Evolutionary conservation across 2,329 filamentous ascomycete genomes (phyloP), one percentile per base, ranked within the genome.

Genomic region (Colletotrichum cordylinicola): DNA sequence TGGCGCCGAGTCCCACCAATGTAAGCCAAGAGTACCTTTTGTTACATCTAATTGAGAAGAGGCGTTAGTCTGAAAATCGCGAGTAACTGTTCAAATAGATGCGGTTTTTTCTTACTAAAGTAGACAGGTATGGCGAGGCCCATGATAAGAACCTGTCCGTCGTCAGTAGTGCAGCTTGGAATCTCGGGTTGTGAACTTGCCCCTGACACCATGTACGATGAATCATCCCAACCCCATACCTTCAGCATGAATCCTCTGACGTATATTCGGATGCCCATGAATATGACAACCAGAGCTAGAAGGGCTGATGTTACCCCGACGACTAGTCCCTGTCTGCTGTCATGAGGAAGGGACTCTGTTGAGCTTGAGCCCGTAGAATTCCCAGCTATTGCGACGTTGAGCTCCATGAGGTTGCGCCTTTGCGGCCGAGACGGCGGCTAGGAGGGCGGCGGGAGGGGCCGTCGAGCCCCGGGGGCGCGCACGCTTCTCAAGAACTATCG

Each of bases 151-250:
- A 33, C 1, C 39, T 66, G 10, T 2, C 13, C 6, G n/a, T 6
- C 4, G 12, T 64, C 15, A 39, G 60, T 39, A 2, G 3, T 15
- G 9, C 10, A 6, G 2, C 18, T 2, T 6, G 18, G 18, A 12
- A 6, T 27, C 24, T 4, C 24, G 24, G 24, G 24, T 24, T 24
- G 4, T 24, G 3, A 2, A 66, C 24, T 65, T 43, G 4, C 61
- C 24, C 35, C 61, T 8, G 64, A 66, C 6, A 48, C 4, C 0
- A 66, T 52, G 18, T 29, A 66, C 21, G 31, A n/a, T 16, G 66
- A 78, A 58, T 82, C 82, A 31, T 83, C 81, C 2, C 77, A 55
- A 2, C 80, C 80, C 60, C 82, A 76, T 48, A 78, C 78, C 29
- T 79, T 75, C 35, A 82, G 70, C 13, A 81, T 55, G 16, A 79